A percentile compares a stretch with the other conserved stretches of the same genome.
phyloP scores from a whole-genome alignment of 768 basidiomycete genomes.

The Suillus paluster region DNA sequence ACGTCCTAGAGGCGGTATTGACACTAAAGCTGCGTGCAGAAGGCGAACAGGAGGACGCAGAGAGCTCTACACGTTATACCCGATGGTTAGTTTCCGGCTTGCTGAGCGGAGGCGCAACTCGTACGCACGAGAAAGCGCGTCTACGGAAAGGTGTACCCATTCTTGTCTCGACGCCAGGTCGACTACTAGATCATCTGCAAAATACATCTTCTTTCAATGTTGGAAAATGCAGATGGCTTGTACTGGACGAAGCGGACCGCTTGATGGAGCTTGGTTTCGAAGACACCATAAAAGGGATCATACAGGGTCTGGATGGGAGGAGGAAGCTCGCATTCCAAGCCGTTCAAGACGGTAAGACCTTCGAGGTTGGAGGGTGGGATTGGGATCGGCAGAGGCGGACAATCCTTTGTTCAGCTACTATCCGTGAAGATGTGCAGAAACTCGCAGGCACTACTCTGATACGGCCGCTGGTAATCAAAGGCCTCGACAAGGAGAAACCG shows the following conservation, averaged over 20 bases:
- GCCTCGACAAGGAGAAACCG: slow-evolving; percentile 53
- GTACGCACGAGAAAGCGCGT: slow-evolving; percentile 94
- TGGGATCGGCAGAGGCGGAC: slow-evolving; percentile 81
- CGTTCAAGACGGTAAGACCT: slow-evolving; percentile 63
- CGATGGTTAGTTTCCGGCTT: slow-evolving; percentile 95
- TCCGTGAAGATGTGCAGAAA: slow-evolving; percentile 92
- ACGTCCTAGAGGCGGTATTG: slow-evolving; percentile 86
- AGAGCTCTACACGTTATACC: slow-evolving; percentile 54
- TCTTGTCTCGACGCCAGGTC: slow-evolving; percentile 93
- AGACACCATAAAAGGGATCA: slow-evolving; percentile 89
- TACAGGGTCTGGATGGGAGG: slow-evolving; percentile 85
- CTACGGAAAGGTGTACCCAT: slow-evolving; percentile 95
- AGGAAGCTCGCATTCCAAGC: slow-evolving; percentile 72
- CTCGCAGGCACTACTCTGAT: slow-evolving; percentile 82
- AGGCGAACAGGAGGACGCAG: slow-evolving; percentile 56
- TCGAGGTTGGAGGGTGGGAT: slow-evolving; percentile 85
- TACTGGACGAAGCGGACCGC: slow-evolving; percentile 96
- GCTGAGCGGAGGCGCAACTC: slow-evolving; percentile 91
- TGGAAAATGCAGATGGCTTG: slow-evolving; percentile 93
- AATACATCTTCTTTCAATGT: slow-evolving; percentile 93
- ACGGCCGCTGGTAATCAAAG: slow-evolving; percentile 85
- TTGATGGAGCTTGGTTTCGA: slow-evolving; percentile 99
- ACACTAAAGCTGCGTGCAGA: slow-evolving; percentile 71
- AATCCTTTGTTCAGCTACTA: slow-evolving; percentile 95
- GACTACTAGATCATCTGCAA: slow-evolving; percentile 94